Conservation (phyloP, 2,329 filamentous ascomycete species). For the Fonsecaea nubica region DNA sequence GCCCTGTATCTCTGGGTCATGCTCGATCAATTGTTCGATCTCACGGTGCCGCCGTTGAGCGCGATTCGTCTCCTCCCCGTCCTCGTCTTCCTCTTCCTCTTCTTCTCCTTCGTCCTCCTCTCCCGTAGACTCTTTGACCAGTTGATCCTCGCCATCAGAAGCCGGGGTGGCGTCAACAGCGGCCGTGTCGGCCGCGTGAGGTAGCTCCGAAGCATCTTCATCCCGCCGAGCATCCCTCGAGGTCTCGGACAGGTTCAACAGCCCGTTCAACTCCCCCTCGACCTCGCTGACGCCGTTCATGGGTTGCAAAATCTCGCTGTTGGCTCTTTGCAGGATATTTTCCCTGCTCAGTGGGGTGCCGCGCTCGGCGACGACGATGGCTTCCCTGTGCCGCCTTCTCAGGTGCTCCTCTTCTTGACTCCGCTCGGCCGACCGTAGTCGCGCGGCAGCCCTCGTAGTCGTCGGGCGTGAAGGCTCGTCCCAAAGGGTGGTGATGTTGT, state of each 20-base stretch:
- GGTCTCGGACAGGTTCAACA: constrained; percentile 29
- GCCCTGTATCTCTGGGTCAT: constrained; percentile 20
- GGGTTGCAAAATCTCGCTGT: constrained; percentile 32
- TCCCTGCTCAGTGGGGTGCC: constrained; percentile 73
- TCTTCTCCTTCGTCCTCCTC: too few relatives aligned
- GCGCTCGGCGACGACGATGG: constrained; percentile 90
- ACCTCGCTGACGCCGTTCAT: constrained; percentile 31
- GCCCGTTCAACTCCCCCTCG: constrained; percentile 31
- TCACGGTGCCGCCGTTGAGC: constrained; percentile 16
- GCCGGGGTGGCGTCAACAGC: background rate
- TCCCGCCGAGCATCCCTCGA: background rate
- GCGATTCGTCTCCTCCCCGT: constrained; percentile 4
- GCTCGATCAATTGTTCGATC: constrained; percentile 18
- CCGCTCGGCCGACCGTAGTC: constrained; percentile 29
- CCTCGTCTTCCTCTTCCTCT: background rate
- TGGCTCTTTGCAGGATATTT: constrained; percentile 75
- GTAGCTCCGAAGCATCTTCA: background rate
- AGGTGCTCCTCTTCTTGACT: constrained; percentile 64
- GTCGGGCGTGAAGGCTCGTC: constrained; percentile 10
- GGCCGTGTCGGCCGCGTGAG: background rate
- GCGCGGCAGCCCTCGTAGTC: constrained; percentile 14
- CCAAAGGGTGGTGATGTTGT: constrained; percentile 21
- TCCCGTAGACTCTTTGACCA: too few relatives aligned
- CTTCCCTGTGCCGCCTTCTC: constrained; percentile 78
- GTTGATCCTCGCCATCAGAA: background rate